Conservation (phyloP, 805 yeast species). For the Ogataea nitratoaversa region DNA sequence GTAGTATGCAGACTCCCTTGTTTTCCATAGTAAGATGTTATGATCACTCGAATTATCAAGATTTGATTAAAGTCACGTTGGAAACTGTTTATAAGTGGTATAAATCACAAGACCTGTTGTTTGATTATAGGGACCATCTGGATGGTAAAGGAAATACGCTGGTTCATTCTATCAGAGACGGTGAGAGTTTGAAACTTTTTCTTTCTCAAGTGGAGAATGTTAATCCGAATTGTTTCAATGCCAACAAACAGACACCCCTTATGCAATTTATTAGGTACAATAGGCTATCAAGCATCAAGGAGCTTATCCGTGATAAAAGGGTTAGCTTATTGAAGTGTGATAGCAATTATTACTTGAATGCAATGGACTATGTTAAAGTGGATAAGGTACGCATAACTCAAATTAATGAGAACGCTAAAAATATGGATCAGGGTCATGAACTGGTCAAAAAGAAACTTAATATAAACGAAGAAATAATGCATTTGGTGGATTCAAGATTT, state of each 20-base stretch:
- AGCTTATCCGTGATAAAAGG: constrained; percentile 45
- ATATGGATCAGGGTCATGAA: constrained; percentile 1
- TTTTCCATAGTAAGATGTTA: constrained; percentile 73
- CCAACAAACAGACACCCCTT: constrained; percentile 60
- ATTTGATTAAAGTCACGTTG: constrained; percentile 44
- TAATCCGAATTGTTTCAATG: constrained; percentile 59
- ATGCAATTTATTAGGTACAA: constrained; percentile 68
- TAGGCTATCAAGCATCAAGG: constrained; percentile 53
- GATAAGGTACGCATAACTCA: constrained; percentile 15
- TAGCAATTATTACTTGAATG: constrained; percentile 29
- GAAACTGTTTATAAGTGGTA: constrained; percentile 43
- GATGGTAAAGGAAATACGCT: constrained; percentile 74
- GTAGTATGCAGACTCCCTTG: constrained; percentile 71
- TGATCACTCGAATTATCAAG: constrained; percentile 63
- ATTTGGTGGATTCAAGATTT: constrained; percentile 29
- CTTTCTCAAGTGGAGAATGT: constrained; percentile 34
- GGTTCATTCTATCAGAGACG: constrained; percentile 59
- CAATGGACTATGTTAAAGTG: constrained; percentile 44
- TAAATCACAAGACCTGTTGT: constrained; percentile 19
- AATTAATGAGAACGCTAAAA: neutral
- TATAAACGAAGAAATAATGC: constrained; percentile 27
- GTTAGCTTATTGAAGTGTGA: constrained; percentile 39
- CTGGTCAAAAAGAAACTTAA: neutral
- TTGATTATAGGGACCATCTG: constrained; percentile 57
- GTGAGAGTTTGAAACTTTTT: constrained; percentile 40